phyloP scores from a whole-genome alignment of 148 eudicot species.

The Vaccinium vitisidaea region DNA sequence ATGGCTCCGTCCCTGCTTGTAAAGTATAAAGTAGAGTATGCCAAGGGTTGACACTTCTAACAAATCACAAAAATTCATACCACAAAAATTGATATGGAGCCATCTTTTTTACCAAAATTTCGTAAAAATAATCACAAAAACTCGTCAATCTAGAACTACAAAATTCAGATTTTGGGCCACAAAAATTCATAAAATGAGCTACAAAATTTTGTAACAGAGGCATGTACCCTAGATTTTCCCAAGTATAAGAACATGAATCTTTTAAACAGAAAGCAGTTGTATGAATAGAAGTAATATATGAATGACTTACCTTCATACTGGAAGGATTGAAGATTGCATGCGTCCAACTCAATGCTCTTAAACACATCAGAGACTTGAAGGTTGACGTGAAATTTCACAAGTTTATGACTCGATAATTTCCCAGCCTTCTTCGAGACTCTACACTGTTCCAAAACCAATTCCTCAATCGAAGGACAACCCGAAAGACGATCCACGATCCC shows the following conservation, averaged over 20 bases:
- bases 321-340: slow-evolving; percentile 9
- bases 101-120: too few relatives aligned
- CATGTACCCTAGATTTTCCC: too few relatives aligned
- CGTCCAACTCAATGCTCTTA: neutral
- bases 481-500: neutral
- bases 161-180: too few relatives aligned
- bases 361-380: neutral
- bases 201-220: too few relatives aligned
- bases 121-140: too few relatives aligned
- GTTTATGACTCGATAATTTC: neutral
- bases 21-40: too few relatives aligned
- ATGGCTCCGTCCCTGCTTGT: too few relatives aligned
- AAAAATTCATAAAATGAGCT: too few relatives aligned
- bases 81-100: too few relatives aligned
- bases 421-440: neutral
- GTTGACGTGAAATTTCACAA: neutral
- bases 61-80: too few relatives aligned
- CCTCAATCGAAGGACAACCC: neutral
- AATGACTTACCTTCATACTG: neutral
- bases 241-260: neutral
- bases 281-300: neutral
- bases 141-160: too few relatives aligned
- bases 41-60: too few relatives aligned
- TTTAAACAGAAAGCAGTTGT: neutral
- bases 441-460: neutral